These are phyloP conservation scores for Wickerhamomyces rabaulensis DNA, from an alignment of 805 yeast species.

Conservation along the genomic window DNA sequence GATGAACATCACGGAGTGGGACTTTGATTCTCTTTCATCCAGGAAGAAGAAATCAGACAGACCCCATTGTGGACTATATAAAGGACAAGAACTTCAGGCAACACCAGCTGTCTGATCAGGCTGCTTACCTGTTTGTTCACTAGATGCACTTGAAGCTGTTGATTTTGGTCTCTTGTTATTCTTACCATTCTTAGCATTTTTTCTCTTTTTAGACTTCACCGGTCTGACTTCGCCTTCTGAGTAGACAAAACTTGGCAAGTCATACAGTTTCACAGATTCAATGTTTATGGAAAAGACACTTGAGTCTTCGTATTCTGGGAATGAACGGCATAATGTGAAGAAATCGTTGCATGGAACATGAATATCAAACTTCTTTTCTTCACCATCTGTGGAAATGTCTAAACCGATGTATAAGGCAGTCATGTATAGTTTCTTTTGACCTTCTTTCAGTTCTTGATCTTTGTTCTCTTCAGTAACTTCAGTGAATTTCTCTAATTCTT, in stretches of 20 bases:
- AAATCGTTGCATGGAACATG: conserved; percentile 90
- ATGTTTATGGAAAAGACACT: conserved; percentile 52
- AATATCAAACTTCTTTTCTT: conserved; percentile 67
- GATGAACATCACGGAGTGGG: not conserved
- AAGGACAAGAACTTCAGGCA: not conserved
- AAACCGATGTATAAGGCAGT: conserved; percentile 82
- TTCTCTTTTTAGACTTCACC: conserved; percentile 51
- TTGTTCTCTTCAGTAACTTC: conserved; percentile 33
- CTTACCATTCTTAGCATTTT: conserved; percentile 33
- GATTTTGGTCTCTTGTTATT: conserved; percentile 33
- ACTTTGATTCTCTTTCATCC: too few relatives aligned
- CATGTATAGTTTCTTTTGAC: conserved; percentile 42
- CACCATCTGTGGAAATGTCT: conserved; percentile 33
- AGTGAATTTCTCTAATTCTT: conserved; percentile 28
- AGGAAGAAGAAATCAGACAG: too few relatives aligned
- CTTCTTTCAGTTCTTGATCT: conserved; percentile 28
- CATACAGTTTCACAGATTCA: conserved; percentile 70
- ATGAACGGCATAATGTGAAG: conserved; percentile 69
- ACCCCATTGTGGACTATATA: not conserved
- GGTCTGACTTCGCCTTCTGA: conserved; percentile 78
- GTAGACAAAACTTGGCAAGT: conserved; percentile 81
- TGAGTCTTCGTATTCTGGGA: conserved; percentile 61
- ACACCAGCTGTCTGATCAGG: not conserved
- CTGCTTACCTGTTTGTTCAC: not conserved
- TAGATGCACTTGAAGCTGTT: not conserved